phyloP scores from a whole-genome alignment of 257 asterid genomes.

The Ilex asprella region DNA sequence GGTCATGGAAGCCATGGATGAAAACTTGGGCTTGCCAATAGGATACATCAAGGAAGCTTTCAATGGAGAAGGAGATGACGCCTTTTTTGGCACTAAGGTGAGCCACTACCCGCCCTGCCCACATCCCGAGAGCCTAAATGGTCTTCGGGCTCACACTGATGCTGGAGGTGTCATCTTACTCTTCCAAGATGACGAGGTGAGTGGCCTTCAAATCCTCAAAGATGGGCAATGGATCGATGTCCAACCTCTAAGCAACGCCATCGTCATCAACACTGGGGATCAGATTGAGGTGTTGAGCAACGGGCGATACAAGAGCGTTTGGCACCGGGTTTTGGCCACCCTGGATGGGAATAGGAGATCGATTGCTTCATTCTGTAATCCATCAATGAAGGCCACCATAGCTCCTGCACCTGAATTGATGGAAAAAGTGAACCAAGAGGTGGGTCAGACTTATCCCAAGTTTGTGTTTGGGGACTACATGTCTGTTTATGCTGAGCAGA shows the following conservation, averaged over 20 bases:
- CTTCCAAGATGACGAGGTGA: not conserved
- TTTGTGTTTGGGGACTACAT: not conserved
- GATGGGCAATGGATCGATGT: not conserved
- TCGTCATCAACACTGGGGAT: not conserved
- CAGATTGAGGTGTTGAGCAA: no score
- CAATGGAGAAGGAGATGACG: not conserved
- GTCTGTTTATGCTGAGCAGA: slow-evolving; percentile 2
- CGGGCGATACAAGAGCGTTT: no score
- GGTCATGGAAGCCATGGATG: not conserved
- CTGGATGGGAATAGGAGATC: no score
- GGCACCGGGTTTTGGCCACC: no score
- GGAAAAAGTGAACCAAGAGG: not conserved
- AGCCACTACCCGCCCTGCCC: slow-evolving; percentile 1
- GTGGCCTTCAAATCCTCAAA: not conserved
- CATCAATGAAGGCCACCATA: not conserved
- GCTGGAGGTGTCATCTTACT: slow-evolving; percentile 1
- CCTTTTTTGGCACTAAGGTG: slow-evolving; percentile 1
- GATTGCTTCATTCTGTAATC: not conserved
- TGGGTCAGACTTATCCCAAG: no score
- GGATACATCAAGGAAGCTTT: not conserved
- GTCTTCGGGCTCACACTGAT: not conserved
- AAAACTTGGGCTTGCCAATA: not conserved
- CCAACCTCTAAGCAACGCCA: not conserved
- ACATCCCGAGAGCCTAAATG: not conserved
- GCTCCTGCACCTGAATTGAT: not conserved